Evolutionary conservation across 2,329 filamentous ascomycete genomes (phyloP), one percentile per base, ranked within the genome.

Genomic region (Colletotrichum caudatum): DNA sequence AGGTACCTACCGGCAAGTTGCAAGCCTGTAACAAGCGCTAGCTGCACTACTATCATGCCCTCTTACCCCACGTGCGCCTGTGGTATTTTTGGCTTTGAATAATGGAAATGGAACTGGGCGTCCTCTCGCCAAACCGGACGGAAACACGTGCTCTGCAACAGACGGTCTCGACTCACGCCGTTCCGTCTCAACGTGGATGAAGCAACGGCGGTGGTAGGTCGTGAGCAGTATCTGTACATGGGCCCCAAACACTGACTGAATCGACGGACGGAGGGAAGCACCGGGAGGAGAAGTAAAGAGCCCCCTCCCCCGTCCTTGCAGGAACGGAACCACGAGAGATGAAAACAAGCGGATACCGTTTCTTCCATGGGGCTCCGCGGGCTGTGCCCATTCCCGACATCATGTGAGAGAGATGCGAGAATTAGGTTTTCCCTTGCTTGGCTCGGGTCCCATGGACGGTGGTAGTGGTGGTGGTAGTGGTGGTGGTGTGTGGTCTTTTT

Each of bases 121-220:
- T 33, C 48, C 59, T 71, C 46, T 64, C 53, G 60, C 59, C 53
- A 57, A 14, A 69, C 46, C 26, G 50, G 54, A 54, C 44, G 65
- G 39, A 69, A 64, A 69, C 65, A 71, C 69, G 69, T 71, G 65
- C 56, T 61, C 61, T 48, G 54, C 8, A 51, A 69, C 59, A 37
- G 51, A 33, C 29, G 46, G 48, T 39, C 37, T 59, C 57, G 51
- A n/a, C 59, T 51, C 44, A 50, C 62, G 51, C 44, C 53, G 58
- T 63, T 68, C 35, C 58, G 41, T 71, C 51, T 46, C 69, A 71
- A 71, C 69, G 69, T 71, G 69, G 64, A 59, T 57, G 64, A 50
- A 68, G 41, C 64, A 46, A 53, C 29, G 8, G 29, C 44, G 48
- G 35, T 68, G 68, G 68, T 71, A 71, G 68, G 68, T 59, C 11